Evolutionary conservation across 2,329 filamentous ascomycete species (phyloP), one percentile per base, ranked within the genome.

Genomic region (Saccharata proteae): DNA sequence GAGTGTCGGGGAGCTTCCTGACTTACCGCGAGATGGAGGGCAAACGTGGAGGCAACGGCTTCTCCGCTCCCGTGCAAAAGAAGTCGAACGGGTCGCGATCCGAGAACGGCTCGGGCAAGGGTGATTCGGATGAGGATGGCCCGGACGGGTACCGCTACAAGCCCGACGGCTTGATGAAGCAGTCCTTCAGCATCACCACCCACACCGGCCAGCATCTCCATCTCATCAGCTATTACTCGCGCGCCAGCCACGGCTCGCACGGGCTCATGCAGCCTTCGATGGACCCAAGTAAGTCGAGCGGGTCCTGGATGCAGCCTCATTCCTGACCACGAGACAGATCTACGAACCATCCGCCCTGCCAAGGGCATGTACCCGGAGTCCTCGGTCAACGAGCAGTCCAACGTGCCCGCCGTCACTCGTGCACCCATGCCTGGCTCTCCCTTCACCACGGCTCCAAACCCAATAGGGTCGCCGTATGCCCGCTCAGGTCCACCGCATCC

Each of bases 21-120:
- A 96, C 90, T 6, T 98, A 98, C 52, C 72, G 90, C 22, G 90
- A 98, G 54, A 98, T 98, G 90, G 90, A 98, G 58, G 90, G 90
- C 56, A 96, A 96, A 67, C 73, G 90, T 40, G 86, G 86, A 32
- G 83, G 83, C 37, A 74, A 64, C 40, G 64, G 61, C 31, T 86
- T 85, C 50, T 66, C 72, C 19, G 67, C 70, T 41, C 51, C 62
- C 54, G 54, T 57, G 35, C 52, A 34, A 14, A 37, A 35, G 51
- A 65, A 63, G 59, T 69, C 64, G 50, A 49, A 88, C 84, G 61
- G 59, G 68, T 64, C 49, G 49, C 88, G 85, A 61, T 86, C 83
- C 6, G 83, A 85, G 19, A 85, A 93, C 40, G 85, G 80, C 45
- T 76, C 74, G n/a, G n/a, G n/a, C 37, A 75, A 78, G 40, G 88